Conservation (phyloP, 495 filamentous ascomycete genomes). For the Penicillium roqueforti region DNA sequence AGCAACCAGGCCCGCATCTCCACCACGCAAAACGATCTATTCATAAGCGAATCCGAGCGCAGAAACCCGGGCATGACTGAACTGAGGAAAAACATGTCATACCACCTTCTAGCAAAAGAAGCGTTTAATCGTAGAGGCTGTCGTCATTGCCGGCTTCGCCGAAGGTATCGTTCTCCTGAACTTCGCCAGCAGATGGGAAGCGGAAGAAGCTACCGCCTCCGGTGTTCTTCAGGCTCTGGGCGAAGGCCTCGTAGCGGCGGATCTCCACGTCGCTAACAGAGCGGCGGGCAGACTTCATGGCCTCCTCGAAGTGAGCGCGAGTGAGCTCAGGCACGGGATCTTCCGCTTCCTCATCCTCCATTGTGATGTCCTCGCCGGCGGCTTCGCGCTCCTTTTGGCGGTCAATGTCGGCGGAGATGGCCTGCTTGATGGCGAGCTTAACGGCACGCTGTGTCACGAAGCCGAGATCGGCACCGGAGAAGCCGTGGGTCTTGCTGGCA, state of each 20-base stretch:
- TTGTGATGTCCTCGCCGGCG: constrained; percentile 71
- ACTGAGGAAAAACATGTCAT: constrained; percentile 17
- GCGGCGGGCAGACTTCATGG: constrained; percentile 87
- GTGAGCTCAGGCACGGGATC: constrained; percentile 97
- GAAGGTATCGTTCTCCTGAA: constrained; percentile 60
- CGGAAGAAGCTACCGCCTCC: constrained; percentile 95
- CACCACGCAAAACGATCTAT: constrained; percentile 21
- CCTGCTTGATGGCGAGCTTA: constrained; percentile 98
- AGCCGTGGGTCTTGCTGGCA: constrained; percentile 95
- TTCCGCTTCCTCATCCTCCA: constrained; percentile 72
- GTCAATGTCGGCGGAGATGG: constrained; percentile 87
- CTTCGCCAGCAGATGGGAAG: constrained; percentile 75
- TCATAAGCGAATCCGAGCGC: constrained; percentile 15
- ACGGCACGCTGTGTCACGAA: constrained; percentile 98
- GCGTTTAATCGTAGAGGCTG: constrained; percentile 68
- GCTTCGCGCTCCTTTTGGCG: constrained; percentile 82
- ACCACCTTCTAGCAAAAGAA: constrained; percentile 12
- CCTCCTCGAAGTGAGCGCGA: constrained; percentile 96
- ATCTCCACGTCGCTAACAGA: constrained; percentile 97
- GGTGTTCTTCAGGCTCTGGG: constrained; percentile 97
- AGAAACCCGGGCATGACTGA: constrained; percentile 13
- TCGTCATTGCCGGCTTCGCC: constrained; percentile 84
- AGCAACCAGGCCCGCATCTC: constrained; percentile 15
- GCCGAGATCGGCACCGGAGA: constrained; percentile 98
- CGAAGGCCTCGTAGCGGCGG: constrained; percentile 95